phyloP scores from a whole-genome alignment of 2,329 filamentous ascomycete species.

The Trichophyton benhamiae region DNA sequence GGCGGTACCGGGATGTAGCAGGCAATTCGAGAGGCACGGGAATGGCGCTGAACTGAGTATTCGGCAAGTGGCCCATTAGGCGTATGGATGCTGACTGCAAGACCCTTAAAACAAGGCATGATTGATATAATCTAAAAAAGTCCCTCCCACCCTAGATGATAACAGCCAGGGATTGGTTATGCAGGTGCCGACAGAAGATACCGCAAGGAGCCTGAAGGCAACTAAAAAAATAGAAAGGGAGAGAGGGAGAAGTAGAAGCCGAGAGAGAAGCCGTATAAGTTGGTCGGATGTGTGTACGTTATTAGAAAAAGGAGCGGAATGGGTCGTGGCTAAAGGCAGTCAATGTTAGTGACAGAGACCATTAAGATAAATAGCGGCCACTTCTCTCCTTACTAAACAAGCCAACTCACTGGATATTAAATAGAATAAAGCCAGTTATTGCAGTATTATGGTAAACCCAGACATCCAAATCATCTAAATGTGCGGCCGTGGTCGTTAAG shows the following conservation, averaged over 20 bases:
- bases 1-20: constrained; percentile 94
- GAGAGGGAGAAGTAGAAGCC: too few relatives aligned
- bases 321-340: not conserved
- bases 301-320: not conserved
- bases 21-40: constrained; percentile 80
- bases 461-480: not conserved
- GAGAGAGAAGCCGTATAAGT: too few relatives aligned
- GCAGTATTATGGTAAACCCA: not conserved
- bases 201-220: too few relatives aligned
- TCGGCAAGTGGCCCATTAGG: constrained; percentile 71
- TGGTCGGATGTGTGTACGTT: not conserved
- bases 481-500: not conserved
- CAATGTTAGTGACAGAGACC: not conserved
- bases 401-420: not conserved
- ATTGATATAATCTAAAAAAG: not conserved
- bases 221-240: not conserved
- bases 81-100: constrained; percentile 92
- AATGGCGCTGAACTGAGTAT: constrained; percentile 89
- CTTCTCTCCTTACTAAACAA: not conserved
- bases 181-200: not conserved
- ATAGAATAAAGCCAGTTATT: not conserved
- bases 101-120: constrained; percentile 98
- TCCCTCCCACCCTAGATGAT: not conserved
- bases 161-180: not conserved
- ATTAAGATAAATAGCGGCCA: not conserved